Conservation (phyloP, 78 protist genomes). For the Diacronema lutheri region DNA sequence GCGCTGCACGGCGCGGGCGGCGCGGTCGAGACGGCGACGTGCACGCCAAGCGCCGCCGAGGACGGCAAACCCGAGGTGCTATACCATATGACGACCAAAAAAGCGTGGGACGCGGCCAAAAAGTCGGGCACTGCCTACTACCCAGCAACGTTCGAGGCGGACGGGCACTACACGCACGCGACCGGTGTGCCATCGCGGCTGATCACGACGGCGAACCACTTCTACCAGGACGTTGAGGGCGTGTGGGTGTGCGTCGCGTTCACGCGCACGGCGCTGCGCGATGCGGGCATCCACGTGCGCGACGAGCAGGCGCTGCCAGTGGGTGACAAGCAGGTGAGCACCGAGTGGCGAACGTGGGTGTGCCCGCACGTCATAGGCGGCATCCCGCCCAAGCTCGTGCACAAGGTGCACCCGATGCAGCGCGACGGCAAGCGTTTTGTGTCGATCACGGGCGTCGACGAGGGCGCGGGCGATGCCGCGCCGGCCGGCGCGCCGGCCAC, state of each 20-base stretch:
- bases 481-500: too few relatives aligned
- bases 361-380: background rate
- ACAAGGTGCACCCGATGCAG: background rate
- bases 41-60: too few relatives aligned
- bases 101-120: background rate
- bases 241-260: background rate
- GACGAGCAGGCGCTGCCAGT: constrained; percentile 8
- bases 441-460: background rate
- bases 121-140: background rate
- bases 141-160: constrained; percentile 1
- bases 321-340: background rate
- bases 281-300: background rate
- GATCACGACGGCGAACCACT: constrained; percentile 11
- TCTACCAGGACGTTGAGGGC: background rate
- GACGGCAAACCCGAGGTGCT: background rate
- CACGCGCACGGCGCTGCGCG: background rate
- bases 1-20: background rate
- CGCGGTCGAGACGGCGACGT: background rate
- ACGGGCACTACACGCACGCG: constrained; percentile 3
- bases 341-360: background rate
- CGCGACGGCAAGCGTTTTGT: background rate
- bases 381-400: background rate
- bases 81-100: background rate
- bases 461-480: background rate
- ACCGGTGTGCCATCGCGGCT: background rate